Evolutionary conservation across 768 basidiomycete genomes (phyloP), one percentile per base, ranked within the genome.

Genomic region (Amanita rubescens): DNA sequence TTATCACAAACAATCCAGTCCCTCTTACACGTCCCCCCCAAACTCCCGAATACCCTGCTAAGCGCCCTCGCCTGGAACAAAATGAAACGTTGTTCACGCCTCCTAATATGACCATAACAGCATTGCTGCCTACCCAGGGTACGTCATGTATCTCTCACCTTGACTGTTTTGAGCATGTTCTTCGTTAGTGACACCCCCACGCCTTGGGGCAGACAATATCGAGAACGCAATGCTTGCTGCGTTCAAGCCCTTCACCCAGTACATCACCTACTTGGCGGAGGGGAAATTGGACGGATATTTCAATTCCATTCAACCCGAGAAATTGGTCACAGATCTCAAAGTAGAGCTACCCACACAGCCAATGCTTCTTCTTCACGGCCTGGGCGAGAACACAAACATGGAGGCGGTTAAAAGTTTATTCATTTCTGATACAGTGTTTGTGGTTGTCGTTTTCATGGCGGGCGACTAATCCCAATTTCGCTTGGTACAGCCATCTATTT

Each of bases 331-430:
- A 44, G 52, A 33, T 46, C 39, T 45, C 33, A 22, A 43, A 34
- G 22, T 33, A 33, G 5, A 5, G 33, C 38, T 55, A 11, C 50
- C 49, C 37, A 51, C 48, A 42, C n/a, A 55, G 22, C 48, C 49
- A 43, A 49, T 19, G 19, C 47, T 55, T 49, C 55, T 55, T 48
- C 55, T 55, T 19, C 37, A 55, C 50, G 48, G 22, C 20, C 55
- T 55, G n/a, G 55, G 55, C 19, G 24, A 44, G 12, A 14, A 39
- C 41, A 10, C 55, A 25, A 22, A 44, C 32, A 43, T 12, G 49
- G 54, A 47, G 46, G 25, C 12, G 35, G 43, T 55, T 24, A 24
- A 51, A 20, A 33, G 43, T 19, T 33, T 55, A 41, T 55, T 55
- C 50, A 15, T 34, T 34, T 22, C n/a, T 33, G 49, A 42, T 43